Conservation (phyloP, 2,329 filamentous ascomycete genomes). For the Phaeophleospora eucalypticola region DNA sequence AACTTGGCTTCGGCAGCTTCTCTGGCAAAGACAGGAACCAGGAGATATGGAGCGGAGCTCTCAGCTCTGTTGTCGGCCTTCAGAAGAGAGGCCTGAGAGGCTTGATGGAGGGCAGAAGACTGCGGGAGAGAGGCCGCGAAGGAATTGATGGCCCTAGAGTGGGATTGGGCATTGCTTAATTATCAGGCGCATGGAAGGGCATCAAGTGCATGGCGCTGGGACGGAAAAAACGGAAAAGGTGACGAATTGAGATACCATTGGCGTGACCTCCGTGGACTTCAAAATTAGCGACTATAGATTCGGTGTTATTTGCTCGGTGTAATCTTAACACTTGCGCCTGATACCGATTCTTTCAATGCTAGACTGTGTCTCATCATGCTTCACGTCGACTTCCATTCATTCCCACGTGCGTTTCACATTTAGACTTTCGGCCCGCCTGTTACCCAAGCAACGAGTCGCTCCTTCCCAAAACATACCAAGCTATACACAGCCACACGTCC, state of each 20-base stretch:
- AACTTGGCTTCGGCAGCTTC: constrained; percentile 32
- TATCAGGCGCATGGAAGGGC: neutral
- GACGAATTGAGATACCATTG: constrained; percentile 3
- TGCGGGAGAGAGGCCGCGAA: constrained; percentile 64
- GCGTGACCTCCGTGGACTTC: neutral
- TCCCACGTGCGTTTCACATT: neutral
- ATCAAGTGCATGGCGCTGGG: neutral
- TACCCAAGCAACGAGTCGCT: neutral
- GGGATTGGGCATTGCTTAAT: constrained; percentile 35
- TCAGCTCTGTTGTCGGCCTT: constrained; percentile 86
- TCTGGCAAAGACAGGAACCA: constrained; percentile 40
- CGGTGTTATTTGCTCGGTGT: too few relatives aligned
- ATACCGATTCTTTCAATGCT: too few relatives aligned
- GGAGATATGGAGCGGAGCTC: constrained; percentile 74
- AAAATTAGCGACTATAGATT: too few relatives aligned
- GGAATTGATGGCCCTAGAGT: constrained; percentile 32
- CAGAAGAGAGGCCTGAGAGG: constrained; percentile 91
- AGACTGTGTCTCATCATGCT: too few relatives aligned
- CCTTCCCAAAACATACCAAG: neutral
- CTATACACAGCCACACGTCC: neutral
- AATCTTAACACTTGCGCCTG: too few relatives aligned
- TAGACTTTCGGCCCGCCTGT: neutral
- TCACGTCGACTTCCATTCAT: too few relatives aligned
- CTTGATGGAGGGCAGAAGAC: constrained; percentile 80
- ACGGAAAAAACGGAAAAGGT: constrained; percentile 2